Evolutionary conservation across 2,329 filamentous ascomycete species (phyloP), one percentile per base, ranked within the genome.

Genomic region (Lachnellula arida): DNA sequence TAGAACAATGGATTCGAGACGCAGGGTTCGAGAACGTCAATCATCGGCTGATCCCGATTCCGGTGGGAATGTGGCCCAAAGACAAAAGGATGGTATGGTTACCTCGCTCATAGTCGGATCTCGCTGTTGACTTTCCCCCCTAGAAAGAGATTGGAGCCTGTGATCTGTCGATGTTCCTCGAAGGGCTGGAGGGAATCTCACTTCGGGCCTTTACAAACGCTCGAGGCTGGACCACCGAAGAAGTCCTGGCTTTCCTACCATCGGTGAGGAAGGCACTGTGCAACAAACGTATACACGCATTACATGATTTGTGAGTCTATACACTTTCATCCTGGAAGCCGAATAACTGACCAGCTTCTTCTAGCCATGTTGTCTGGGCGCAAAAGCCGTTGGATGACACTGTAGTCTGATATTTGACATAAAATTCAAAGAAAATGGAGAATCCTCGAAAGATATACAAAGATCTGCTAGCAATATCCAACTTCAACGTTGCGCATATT

Each of bases 1-100:
- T 60, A 52, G 46, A 57, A 42, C 47, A 57, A 42, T 60, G 58
- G 58, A 68, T 73, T 34, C 55, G 59, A 39, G 60, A 68, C 28
- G 71, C 70, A 9, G 75, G 75, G 6, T 77, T 77, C 59, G 68
- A 68, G 5, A 70, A 75, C 53, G 69, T 77, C 5, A 51, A 54
- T 28, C 50, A 60, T 22, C 39, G 55, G 15, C 19, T 55, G 4
- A 46, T 56, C 15, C 40, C 54, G n/a, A 55, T 60, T 28, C 75
- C 75, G 1, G 65, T 76, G 23, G 73, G 74, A 7, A 67, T 69
- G 6, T 76, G 74, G 74, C 68, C 68, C 37, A 67, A 60, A 8
- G 72, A 75, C 54, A 60, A 60, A 34, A 66, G 65, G 49, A 51
- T 73, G 47, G 54, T 56, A 48, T 22, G 44, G 11, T 19, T 23